Evolutionary conservation across 2,329 filamentous ascomycete genomes (phyloP).

Genomic region (Aspergillaceae sp.): DNA sequence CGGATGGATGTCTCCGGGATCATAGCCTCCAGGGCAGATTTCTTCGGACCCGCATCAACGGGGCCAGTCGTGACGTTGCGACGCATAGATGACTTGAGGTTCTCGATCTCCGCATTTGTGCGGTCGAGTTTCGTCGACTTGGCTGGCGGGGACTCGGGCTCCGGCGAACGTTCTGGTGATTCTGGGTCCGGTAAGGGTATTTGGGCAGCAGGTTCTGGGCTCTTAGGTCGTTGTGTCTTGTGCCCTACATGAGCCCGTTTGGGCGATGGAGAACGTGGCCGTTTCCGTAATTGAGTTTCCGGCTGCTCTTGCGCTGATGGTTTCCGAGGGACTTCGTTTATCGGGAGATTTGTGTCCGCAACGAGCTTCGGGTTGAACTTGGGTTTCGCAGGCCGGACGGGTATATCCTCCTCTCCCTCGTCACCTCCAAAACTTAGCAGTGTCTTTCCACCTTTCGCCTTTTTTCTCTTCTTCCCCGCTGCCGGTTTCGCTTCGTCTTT

Average conservation of each 20-base stretch:
- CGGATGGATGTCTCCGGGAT: constrained; percentile 41
- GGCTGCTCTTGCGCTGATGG: constrained; percentile 7
- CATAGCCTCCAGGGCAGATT: constrained; percentile 41
- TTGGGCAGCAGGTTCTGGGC: constrained; percentile 36
- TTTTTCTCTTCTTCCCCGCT: constrained; percentile 36
- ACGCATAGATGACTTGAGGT: constrained; percentile 41
- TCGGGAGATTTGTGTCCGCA: constrained; percentile 20
- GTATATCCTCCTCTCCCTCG: constrained; percentile 31
- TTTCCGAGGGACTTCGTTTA: constrained; percentile 6
- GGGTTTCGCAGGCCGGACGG: constrained; percentile 34
- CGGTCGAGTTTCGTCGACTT: constrained; percentile 30
- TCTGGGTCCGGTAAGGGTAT: constrained; percentile 34
- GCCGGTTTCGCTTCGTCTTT: constrained; percentile 20
- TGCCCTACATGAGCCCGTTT: constrained; percentile 15
- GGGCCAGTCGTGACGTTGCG: constrained; percentile 29
- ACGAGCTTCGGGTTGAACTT: constrained; percentile 43
- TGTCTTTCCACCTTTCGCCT: constrained; percentile 34
- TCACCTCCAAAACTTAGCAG: constrained; percentile 41
- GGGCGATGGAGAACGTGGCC: constrained; percentile 27
- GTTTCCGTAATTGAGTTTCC: constrained; percentile 18
- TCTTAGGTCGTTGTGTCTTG: constrained; percentile 27
- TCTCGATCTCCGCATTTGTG: constrained; percentile 39
- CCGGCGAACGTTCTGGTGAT: constrained; percentile 23
- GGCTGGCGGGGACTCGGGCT: constrained; percentile 35
- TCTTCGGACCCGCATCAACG: constrained; percentile 29